Base-by-base conservation (phyloP, 129 eudicot genomes). In the Lactuca saligna region DNA sequence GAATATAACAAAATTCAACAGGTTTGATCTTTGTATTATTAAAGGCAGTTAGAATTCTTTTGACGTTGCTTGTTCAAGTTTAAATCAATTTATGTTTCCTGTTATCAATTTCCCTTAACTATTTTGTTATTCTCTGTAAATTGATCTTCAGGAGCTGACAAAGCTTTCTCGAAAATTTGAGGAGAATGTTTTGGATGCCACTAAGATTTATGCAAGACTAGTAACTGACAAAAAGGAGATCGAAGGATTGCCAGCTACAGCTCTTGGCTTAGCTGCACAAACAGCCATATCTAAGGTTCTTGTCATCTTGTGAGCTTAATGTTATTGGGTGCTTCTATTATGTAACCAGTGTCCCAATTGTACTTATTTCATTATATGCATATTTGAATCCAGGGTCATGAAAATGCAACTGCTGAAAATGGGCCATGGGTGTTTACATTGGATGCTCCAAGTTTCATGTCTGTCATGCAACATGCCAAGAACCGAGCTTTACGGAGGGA, bases 341-440 rank as follows among this genome's bases (percentile, higher is more conserved):
- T 20, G 35, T 33, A 44, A 59, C 56, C 29, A 38, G 51, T 74
- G n/a, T 42, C 54, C 46, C 53, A 46, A 35, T 51, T 29, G 48
- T 75, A 44, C 32, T 68, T 57, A 44, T 57, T 42, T 70, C 59
- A 59, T 60, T 34, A 44, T 79, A 44, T 79, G 1, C 65, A 54
- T 61, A 44, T 61, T 46, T 44, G 25, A 31, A 50, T 74, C 49
- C 84, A 92, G 97, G 99, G 99, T 16, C 93, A 93, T 83, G 91
- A 93, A 73, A 83, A 87, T 80, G 99, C 99, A 59, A 93, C 90
- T 17, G 86, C 99, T 69, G 95, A 93, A 81, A 80, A 75, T 70
- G 99, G 99, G 5, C 99, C 99, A 60, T 93, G 99, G 99, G 66
- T 93, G 50, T 81, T 93, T 63, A 93, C 99, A 31, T 66, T 93